Conservation (phyloP, 148 eudicot species). For the Fallopia convolvulus region DNA sequence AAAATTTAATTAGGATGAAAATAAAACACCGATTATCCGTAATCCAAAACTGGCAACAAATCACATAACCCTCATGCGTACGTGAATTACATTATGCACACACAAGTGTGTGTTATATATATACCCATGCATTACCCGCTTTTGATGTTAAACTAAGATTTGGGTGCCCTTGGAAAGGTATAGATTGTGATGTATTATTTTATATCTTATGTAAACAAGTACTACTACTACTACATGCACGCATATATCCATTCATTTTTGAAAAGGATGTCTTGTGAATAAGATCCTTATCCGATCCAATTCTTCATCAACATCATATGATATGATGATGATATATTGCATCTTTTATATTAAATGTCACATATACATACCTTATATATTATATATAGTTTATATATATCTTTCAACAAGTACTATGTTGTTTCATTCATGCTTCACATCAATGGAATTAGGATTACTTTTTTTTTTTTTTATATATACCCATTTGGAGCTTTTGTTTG, state of each 20-base stretch:
- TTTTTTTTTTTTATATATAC: neutral
- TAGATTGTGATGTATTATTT: slow-evolving; percentile 4
- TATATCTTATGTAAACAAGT: neutral
- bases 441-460: neutral
- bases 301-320: slow-evolving; percentile 9
- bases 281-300: slow-evolving; percentile 3
- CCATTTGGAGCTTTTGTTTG: neutral
- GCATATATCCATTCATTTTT: neutral
- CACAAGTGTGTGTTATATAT: neutral
- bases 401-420: slow-evolving; percentile 10
- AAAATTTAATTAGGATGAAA: neutral
- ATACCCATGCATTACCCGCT: neutral
- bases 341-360: neutral
- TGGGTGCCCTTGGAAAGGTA: slow-evolving; percentile 7
- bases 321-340: slow-evolving; percentile 3
- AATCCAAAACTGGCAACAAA: neutral
- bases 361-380: neutral
- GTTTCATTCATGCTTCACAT: slow-evolving; percentile 2
- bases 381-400: neutral
- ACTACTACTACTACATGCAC: neutral
- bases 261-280: slow-evolving; percentile 3
- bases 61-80: neutral
- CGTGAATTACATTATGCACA: neutral
- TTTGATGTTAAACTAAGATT: neutral
- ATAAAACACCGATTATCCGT: neutral